These are phyloP conservation scores for Ustilago bromivora DNA, from an alignment of 1,284 basidiomycete genomes.

Conservation along the genomic window DNA sequence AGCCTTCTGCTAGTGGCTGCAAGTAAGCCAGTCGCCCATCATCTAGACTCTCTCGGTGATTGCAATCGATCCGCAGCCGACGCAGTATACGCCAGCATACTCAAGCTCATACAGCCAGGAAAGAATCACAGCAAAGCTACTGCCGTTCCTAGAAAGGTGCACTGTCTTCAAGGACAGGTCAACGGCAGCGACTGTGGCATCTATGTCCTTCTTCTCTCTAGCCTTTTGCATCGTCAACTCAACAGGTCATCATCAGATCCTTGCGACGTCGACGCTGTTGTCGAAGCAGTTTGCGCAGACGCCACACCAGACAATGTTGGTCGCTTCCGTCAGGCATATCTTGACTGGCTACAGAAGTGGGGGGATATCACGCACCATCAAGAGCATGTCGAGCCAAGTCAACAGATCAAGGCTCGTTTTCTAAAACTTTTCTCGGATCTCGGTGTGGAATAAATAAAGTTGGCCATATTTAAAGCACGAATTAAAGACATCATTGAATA, in stretches of 20 bases:
- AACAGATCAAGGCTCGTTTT: conserved; percentile 29
- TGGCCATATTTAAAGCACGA: conserved; percentile 6
- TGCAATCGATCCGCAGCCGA: conserved; percentile 38
- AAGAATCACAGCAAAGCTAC: not conserved
- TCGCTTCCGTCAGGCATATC: conserved; percentile 32
- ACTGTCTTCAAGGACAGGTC: conserved; percentile 30
- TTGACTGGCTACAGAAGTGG: conserved; percentile 37
- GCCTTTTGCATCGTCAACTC: conserved; percentile 36
- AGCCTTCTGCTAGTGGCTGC: conserved; percentile 35
- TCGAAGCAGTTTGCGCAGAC: conserved; percentile 21
- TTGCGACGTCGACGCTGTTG: conserved; percentile 15
- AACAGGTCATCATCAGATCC: conserved; percentile 8
- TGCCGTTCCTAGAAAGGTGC: conserved; percentile 14
- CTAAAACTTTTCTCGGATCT: conserved; percentile 42
- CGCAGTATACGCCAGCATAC: conserved; percentile 21
- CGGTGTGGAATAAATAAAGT: conserved; percentile 35
- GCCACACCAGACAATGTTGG: conserved; percentile 22
- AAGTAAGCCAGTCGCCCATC: conserved; percentile 14
- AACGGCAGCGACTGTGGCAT: conserved; percentile 51
- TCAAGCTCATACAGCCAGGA: conserved; percentile 20
- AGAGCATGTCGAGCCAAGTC: conserved; percentile 36
- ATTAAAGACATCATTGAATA: not conserved
- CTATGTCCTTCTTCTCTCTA: conserved; percentile 44
- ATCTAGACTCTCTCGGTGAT: conserved; percentile 46
- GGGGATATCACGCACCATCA: conserved; percentile 36